phyloP scores from a whole-genome alignment of 2,329 filamentous ascomycete species.

The Penicillium palitans region DNA sequence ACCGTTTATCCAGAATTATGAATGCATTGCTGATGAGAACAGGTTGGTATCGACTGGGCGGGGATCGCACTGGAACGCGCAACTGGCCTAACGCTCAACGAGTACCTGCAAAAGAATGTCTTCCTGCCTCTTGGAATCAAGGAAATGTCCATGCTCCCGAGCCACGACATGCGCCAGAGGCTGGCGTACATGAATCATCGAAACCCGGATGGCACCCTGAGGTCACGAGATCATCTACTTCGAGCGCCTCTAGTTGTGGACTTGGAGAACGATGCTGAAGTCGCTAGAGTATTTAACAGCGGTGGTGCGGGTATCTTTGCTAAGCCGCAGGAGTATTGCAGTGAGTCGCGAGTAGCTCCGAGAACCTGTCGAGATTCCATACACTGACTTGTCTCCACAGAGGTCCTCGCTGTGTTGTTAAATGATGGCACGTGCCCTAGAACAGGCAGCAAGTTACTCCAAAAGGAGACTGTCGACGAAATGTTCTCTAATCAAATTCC shows the following conservation, averaged over 20 bases:
- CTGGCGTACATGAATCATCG: slow-evolving; percentile 60
- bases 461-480: slow-evolving; percentile 57
- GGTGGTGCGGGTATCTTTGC: slow-evolving; percentile 65
- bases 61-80: slow-evolving; percentile 52
- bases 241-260: slow-evolving; percentile 48
- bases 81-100: slow-evolving; percentile 48
- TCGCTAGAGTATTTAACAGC: slow-evolving; percentile 52
- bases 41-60: slow-evolving; percentile 58
- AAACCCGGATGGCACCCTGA: slow-evolving; percentile 46
- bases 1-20: background rate
- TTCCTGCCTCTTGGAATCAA: slow-evolving; percentile 51
- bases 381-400: slow-evolving; percentile 32
- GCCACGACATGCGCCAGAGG: slow-evolving; percentile 53
- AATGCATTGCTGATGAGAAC: background rate
- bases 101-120: slow-evolving; percentile 52
- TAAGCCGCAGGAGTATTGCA: slow-evolving; percentile 60
- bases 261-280: slow-evolving; percentile 45
- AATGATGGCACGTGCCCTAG: slow-evolving; percentile 63
- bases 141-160: slow-evolving; percentile 60
- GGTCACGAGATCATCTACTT: slow-evolving; percentile 52
- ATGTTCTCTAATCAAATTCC: slow-evolving; percentile 68
- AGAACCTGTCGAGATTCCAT: background rate
- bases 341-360: slow-evolving; percentile 25
- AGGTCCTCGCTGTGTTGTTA: slow-evolving; percentile 61
- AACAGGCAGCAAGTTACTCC: slow-evolving; percentile 57